Percentiles rank a stretch among this genome's conserved stretches.
These are phyloP conservation scores for Phaffomyces thermotolerans DNA, from an alignment of 805 yeast genomes.

Conservation along the genomic window DNA sequence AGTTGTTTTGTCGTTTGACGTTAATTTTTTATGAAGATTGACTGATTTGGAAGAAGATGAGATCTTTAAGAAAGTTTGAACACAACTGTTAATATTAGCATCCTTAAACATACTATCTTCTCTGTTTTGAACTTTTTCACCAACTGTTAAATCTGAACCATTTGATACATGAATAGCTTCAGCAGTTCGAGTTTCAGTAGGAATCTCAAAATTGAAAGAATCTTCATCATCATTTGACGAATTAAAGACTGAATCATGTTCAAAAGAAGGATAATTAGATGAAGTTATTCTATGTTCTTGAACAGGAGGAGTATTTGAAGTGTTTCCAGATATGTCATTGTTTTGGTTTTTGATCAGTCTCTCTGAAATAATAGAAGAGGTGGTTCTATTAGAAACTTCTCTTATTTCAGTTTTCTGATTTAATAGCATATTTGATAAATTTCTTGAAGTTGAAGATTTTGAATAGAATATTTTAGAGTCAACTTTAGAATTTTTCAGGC, in stretches of 20 bases:
- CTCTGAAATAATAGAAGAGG: too few species aligned
- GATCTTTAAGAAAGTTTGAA: slow-evolving; percentile 2
- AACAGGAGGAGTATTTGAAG: slow-evolving; percentile 6
- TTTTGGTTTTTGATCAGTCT: neutral
- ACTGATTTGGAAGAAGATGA: slow-evolving; percentile 16
- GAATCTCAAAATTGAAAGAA: slow-evolving; percentile 24
- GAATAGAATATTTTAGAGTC: slow-evolving; percentile 21
- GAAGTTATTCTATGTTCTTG: slow-evolving; percentile 16
- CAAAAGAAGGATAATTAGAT: slow-evolving; percentile 20
- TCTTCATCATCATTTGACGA: slow-evolving; percentile 12
- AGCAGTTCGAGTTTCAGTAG: slow-evolving; percentile 20
- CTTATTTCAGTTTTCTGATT: neutral
- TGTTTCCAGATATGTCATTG: neutral
- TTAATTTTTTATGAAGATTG: slow-evolving; percentile 19
- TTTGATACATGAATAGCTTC: slow-evolving; percentile 21
- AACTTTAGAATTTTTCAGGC: slow-evolving; percentile 14
- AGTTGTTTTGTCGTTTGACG: slow-evolving; percentile 8
- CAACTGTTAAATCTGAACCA: slow-evolving; percentile 22
- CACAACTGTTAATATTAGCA: slow-evolving; percentile 3
- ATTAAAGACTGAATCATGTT: slow-evolving; percentile 5
- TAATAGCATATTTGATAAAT: slow-evolving; percentile 6
- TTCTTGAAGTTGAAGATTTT: slow-evolving; percentile 23
- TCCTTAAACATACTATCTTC: slow-evolving; percentile 23
- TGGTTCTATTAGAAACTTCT: too few species aligned
- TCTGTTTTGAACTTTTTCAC: slow-evolving; percentile 9